Conservation (phyloP, 2,329 filamentous ascomycete genomes). For the Trichoderma hamatum region DNA sequence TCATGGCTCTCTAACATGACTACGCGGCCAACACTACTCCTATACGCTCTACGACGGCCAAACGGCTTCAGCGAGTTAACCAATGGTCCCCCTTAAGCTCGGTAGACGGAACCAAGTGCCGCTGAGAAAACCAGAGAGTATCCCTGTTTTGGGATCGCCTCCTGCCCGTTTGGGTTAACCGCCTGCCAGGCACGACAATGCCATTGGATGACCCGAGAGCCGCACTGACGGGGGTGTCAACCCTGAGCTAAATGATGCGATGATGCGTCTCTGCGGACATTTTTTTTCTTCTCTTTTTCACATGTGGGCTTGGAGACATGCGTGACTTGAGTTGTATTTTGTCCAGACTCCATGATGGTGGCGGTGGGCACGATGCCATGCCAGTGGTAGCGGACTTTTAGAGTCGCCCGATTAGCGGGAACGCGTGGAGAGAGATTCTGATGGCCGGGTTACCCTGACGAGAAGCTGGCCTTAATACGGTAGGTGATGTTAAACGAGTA, state of each 20-base stretch:
- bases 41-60: neutral
- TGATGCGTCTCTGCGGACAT: slow-evolving; percentile 7
- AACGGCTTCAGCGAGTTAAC: neutral
- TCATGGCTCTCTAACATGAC: neutral
- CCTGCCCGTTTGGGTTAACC: slow-evolving; percentile 22
- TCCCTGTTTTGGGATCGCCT: neutral
- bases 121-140: neutral
- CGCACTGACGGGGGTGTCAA: neutral
- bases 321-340: neutral
- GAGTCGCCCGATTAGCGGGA: neutral
- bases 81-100: neutral
- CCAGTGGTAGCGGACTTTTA: neutral
- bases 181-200: slow-evolving; percentile 11
- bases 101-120: slow-evolving; percentile 12
- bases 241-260: slow-evolving; percentile 3
- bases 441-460: neutral
- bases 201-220: neutral
- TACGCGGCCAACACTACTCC: neutral
- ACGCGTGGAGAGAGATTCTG: neutral
- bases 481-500: neutral
- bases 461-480: neutral
- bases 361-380: neutral
- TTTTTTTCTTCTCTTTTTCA: neutral
- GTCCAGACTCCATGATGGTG: neutral
- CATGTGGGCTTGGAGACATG: neutral